phyloP scores from a whole-genome alignment of 495 filamentous ascomycete genomes.

The Xylaria cubensis region DNA sequence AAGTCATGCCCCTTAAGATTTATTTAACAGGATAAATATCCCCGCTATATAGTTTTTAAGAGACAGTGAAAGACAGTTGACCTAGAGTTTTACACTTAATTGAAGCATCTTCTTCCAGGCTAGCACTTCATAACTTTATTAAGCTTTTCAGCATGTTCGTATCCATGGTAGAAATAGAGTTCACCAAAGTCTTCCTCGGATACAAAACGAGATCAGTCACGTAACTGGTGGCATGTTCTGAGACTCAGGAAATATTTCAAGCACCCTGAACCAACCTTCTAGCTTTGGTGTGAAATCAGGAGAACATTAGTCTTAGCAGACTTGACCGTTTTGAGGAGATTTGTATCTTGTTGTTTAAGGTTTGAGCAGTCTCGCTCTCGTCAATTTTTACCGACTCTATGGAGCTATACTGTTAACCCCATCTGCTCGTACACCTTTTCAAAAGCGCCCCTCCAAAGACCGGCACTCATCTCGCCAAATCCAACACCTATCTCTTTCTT shows the following conservation, averaged over 20 bases:
- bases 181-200: no score
- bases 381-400: background rate
- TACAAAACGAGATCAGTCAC: no score
- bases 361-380: background rate
- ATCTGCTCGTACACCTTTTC: conserved; percentile 22
- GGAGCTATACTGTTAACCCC: background rate
- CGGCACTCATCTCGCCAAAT: conserved; percentile 37
- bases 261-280: no score
- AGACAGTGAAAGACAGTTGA: background rate
- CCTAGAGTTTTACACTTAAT: background rate
- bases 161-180: no score
- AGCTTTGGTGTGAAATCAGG: no score
- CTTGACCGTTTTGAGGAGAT: no score
- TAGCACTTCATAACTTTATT: no score
- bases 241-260: no score
- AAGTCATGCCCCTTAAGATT: background rate
- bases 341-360: background rate
- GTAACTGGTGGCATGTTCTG: no score
- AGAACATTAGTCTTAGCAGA: no score
- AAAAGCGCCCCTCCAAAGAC: conserved; percentile 43
- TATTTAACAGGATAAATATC: background rate
- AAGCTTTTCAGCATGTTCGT: no score
- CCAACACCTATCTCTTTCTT: conserved; percentile 44
- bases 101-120: background rate
- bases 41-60: background rate